A percentile compares a stretch with the other conserved stretches of the same genome.
Conservation (phyloP, 176 grass and related monocot genomes). For the Pharus latifolius region DNA sequence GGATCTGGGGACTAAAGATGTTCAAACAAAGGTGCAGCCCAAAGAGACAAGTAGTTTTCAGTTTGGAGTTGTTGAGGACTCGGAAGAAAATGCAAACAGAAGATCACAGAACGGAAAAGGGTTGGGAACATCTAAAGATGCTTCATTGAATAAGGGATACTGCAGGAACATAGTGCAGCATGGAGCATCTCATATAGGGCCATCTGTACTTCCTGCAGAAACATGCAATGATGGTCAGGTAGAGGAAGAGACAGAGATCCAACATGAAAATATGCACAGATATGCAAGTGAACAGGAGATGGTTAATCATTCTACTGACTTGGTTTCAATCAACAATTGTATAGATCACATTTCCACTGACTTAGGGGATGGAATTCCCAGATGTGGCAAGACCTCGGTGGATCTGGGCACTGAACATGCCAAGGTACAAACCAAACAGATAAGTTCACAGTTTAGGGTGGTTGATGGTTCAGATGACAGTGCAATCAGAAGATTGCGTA, state of each 20-base stretch:
- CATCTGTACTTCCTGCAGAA: too few relatives aligned
- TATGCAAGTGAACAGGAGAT: background rate
- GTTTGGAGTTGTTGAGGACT: too few relatives aligned
- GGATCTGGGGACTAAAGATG: too few relatives aligned
- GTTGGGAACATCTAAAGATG: background rate
- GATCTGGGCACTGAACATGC: background rate
- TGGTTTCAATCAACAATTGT: background rate
- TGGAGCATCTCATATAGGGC: too few relatives aligned
- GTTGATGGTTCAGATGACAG: background rate
- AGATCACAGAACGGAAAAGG: too few relatives aligned
- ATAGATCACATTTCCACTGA: background rate
- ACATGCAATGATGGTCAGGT: background rate
- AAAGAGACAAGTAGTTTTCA: too few relatives aligned
- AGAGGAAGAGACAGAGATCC: background rate
- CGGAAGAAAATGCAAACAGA: too few relatives aligned
- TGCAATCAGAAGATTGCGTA: conserved; percentile 16
- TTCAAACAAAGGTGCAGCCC: too few relatives aligned
- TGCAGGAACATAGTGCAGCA: background rate
- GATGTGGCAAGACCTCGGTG: background rate
- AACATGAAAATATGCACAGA: background rate
- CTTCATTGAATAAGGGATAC: background rate
- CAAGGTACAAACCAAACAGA: background rate
- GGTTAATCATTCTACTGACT: background rate
- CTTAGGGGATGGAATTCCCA: background rate
- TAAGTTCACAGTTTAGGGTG: background rate